A percentile compares a stretch with the other conserved stretches of the same genome.
These are phyloP conservation scores for Ilyonectria mors-panacis DNA, from an alignment of 2,329 filamentous ascomycete species.

Conservation along the genomic window DNA sequence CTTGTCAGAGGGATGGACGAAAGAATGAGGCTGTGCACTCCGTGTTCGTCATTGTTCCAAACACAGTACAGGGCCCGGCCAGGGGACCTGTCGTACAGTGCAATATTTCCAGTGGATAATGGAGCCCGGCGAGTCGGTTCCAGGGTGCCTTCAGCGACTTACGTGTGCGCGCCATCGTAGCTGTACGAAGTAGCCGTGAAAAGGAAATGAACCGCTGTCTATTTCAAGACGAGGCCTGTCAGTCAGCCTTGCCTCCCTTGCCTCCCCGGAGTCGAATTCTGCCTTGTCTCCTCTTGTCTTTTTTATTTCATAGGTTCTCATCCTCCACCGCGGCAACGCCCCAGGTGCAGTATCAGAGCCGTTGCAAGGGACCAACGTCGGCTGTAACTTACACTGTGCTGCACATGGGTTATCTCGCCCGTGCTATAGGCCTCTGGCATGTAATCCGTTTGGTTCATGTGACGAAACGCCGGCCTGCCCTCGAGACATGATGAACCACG, in stretches of 20 bases:
- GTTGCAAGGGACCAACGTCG: not conserved
- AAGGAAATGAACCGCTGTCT: conserved; percentile 16
- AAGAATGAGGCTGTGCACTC: conserved; percentile 21
- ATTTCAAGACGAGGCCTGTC: conserved; percentile 5
- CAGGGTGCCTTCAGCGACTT: conserved; percentile 9
- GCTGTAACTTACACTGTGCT: not conserved
- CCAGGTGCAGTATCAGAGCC: not conserved
- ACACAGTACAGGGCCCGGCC: not conserved
- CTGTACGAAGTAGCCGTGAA: not conserved
- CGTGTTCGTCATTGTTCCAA: not conserved
- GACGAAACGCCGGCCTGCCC: conserved; percentile 7
- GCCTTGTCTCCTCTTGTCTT: not conserved
- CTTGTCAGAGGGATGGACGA: not conserved
- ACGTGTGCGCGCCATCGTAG: conserved; percentile 4
- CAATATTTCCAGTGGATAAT: not conserved
- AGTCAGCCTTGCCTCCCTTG: not conserved
- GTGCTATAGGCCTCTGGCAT: conserved; percentile 4
- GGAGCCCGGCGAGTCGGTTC: conserved; percentile 16
- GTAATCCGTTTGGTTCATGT: conserved; percentile 23
- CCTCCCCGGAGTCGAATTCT: not conserved
- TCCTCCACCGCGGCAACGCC: not conserved
- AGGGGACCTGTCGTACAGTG: not conserved
- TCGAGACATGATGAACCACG: conserved; percentile 7
- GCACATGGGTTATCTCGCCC: not conserved
- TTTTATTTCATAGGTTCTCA: not conserved